Base-by-base conservation (phyloP, 1,284 basidiomycete genomes). In the Ceratobasidium theobromae region DNA sequence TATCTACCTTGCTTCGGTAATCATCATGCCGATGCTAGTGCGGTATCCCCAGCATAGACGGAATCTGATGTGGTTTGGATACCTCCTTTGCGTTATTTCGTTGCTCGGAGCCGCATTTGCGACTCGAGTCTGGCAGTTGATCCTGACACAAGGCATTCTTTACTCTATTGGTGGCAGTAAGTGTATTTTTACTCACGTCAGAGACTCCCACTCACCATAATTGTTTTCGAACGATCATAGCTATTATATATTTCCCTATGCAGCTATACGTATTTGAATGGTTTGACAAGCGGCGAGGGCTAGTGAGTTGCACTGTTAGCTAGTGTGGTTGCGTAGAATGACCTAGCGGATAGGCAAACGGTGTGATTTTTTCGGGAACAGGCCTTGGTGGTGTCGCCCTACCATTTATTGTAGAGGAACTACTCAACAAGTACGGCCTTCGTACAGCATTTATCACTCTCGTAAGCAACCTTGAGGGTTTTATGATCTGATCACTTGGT, bases 131-230 rank as follows among this genome's bases (percentile, higher is more conserved):
- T 64, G 51, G 55, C 70, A 71, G 14, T 60, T 71, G 38, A 53
- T 71, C 3, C 16, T 68, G 35, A 70, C 62, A 16, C 69, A 70
- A 57, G 70, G 70, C 1, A 40, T 71, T 30, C 33, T 69, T 4
- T 71, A 70, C 49, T 68, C 69, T 2, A 27, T 70, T 25, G 70
- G 70, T 14, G 70, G 67, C 11, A 66, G 67, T 69, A 41, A 43
- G 68, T 67, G 6, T 18, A 23, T 33, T 18, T 4, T 28, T 30
- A 8, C 25, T 11, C 4, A 28, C 16, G 9, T n/a, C n/a, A n/a
- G n/a, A n/a, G n/a, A n/a, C n/a, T n/a, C n/a, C n/a, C n/a, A 27
- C 14, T 28, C 5, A 16, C 28, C 21, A 12, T 35, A 25, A 8
- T 27, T 33, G 5, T 33, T 41, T 32, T 16, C 8, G n/a, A 16